A percentile compares a stretch with the other conserved stretches of the same genome.
These are phyloP conservation scores for Acrocalymma vagum DNA, from an alignment of 2,329 filamentous ascomycete species.

Conservation along the genomic window DNA sequence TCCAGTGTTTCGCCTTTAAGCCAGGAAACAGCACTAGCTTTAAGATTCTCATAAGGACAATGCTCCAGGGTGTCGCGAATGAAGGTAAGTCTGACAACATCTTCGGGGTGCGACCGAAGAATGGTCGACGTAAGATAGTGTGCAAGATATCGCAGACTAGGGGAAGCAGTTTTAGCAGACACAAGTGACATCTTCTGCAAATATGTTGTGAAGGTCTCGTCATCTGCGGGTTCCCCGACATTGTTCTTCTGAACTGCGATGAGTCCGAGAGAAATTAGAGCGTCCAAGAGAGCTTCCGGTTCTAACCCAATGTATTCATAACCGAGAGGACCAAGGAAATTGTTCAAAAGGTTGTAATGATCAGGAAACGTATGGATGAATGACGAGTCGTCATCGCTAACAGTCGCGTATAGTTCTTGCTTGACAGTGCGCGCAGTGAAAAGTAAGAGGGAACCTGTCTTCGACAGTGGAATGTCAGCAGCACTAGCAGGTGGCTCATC, in stretches of 20 bases:
- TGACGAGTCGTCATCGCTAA: conserved; percentile 40
- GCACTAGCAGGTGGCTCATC: conserved; percentile 63
- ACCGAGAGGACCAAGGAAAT: conserved; percentile 57
- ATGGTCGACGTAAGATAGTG: conserved; percentile 59
- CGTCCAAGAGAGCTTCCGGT: conserved; percentile 63
- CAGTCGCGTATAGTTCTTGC: conserved; percentile 57
- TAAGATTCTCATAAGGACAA: conserved; percentile 62
- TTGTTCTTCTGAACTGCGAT: conserved; percentile 57
- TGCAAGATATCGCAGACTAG: conserved; percentile 57
- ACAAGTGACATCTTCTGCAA: conserved; percentile 59
- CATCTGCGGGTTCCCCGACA: conserved; percentile 56
- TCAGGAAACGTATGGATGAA: conserved; percentile 61
- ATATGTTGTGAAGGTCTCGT: conserved; percentile 62
- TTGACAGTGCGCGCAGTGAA: conserved; percentile 62
- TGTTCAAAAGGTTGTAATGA: conserved; percentile 59
- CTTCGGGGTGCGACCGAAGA: conserved; percentile 62
- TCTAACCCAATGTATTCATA: conserved; percentile 47
- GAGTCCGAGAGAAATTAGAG: conserved; percentile 61
- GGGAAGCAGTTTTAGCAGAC: conserved; percentile 58
- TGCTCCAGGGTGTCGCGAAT: conserved; percentile 65
- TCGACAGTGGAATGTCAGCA: conserved; percentile 64
- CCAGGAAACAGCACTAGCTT: conserved; percentile 67
- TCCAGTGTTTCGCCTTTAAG: conserved; percentile 67
- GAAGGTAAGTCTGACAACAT: conserved; percentile 60
- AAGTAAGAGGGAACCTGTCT: conserved; percentile 63